Conservation (phyloP, 257 asterid genomes). For the Gentiana macrophylla region DNA sequence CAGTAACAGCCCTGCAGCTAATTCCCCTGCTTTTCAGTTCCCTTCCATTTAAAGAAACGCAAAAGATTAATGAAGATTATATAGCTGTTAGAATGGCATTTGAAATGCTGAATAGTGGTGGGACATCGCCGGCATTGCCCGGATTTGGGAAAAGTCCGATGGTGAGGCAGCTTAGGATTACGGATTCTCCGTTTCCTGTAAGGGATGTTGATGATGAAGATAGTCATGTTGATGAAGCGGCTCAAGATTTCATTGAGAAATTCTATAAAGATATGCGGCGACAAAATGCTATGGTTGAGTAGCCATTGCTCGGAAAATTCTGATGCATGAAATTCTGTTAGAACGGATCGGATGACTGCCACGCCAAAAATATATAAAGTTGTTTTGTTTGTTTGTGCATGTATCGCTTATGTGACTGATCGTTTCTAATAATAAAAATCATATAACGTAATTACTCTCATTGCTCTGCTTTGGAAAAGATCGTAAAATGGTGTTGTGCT, state of each 20-base stretch:
- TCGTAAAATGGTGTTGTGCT: too few species aligned
- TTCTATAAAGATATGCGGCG: conserved; percentile 22
- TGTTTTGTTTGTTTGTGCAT: too few species aligned
- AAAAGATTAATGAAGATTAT: conserved; percentile 3
- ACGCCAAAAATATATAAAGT: too few species aligned
- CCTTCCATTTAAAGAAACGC: conserved; percentile 36
- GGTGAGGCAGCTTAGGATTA: conserved; percentile 32
- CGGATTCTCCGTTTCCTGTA: conserved; percentile 27
- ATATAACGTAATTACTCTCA: too few species aligned
- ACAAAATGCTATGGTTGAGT: conserved; percentile 5
- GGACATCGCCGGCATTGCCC: conserved; percentile 31
- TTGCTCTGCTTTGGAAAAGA: too few species aligned
- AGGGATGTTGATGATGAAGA: conserved; percentile 10
- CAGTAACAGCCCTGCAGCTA: conserved; percentile 50
- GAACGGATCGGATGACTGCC: too few species aligned
- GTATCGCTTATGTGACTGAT: too few species aligned
- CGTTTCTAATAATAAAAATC: too few species aligned
- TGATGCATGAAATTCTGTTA: too few species aligned
- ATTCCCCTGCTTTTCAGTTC: conserved; percentile 19
- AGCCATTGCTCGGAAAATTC: too few species aligned
- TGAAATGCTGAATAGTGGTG: conserved; percentile 32
- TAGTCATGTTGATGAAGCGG: conserved; percentile 18
- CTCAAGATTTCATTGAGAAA: conserved; percentile 20
- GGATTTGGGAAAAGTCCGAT: conserved; percentile 26
- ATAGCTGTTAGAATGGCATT: conserved; percentile 23